Evolutionary conservation across 768 basidiomycete genomes (phyloP).

Genomic region (Leucosporidium scottii): DNA sequence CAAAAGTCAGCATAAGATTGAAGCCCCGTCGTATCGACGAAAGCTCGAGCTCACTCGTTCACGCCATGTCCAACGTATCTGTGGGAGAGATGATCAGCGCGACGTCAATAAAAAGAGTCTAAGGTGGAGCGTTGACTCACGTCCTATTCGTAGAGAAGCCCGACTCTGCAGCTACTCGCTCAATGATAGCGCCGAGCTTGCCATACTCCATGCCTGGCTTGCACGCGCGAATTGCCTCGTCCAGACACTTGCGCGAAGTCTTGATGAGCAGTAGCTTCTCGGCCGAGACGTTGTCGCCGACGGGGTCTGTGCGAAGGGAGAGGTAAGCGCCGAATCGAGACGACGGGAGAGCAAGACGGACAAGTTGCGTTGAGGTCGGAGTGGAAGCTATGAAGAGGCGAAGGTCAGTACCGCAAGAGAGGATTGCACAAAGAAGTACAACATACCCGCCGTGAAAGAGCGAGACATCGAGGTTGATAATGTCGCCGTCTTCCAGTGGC

Average conservation of each 20-base stretch:
- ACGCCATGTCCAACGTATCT: conserved; percentile 37
- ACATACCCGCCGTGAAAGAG: conserved; percentile 62
- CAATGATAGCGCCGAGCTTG: conserved; percentile 79
- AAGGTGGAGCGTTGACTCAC: conserved; percentile 44
- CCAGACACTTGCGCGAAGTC: conserved; percentile 72
- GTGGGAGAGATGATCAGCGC: conserved; percentile 51
- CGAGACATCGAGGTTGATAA: conserved; percentile 85
- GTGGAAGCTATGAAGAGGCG: conserved; percentile 60
- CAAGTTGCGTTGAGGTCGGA: conserved; percentile 53
- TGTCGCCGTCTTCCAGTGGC: conserved; percentile 82
- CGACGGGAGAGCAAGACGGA: background rate
- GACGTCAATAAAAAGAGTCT: conserved; percentile 34
- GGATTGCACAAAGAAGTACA: no score
- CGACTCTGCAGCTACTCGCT: conserved; percentile 71
- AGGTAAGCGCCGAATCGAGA: background rate
- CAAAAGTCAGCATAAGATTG: no score
- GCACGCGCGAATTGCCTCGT: conserved; percentile 83
- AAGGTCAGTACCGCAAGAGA: conserved; percentile 1
- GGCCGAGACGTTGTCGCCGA: conserved; percentile 50
- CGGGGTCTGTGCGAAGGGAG: conserved; percentile 26
- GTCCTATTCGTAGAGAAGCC: conserved; percentile 85
- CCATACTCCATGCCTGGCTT: conserved; percentile 87
- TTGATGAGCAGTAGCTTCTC: conserved; percentile 74
- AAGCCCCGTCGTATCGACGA: no score
- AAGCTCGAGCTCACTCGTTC: conserved; percentile 21